phyloP scores from a whole-genome alignment of 768 basidiomycete species.

The Tulasnella sp. region DNA sequence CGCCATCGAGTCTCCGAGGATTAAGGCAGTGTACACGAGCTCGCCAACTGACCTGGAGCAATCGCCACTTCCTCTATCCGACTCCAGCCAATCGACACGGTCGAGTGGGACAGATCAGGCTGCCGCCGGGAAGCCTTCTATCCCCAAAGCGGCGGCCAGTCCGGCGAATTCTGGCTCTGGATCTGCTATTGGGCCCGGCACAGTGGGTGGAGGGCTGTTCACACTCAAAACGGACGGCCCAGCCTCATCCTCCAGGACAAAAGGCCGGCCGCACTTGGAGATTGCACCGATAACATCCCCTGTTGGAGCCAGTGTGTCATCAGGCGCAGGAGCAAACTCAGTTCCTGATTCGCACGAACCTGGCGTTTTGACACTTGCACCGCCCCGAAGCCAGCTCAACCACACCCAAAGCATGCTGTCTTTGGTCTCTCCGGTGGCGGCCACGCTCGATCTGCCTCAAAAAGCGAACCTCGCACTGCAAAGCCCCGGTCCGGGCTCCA shows the following conservation, averaged over 20 bases:
- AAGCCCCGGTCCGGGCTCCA: too few species aligned
- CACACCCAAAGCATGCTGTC: too few species aligned
- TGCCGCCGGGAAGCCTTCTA: not conserved
- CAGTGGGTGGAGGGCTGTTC: not conserved
- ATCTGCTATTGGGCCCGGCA: too few species aligned
- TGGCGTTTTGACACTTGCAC: not conserved
- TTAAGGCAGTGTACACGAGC: constrained; percentile 18
- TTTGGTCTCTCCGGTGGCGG: too few species aligned
- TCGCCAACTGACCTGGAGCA: constrained; percentile 2
- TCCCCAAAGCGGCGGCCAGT: constrained; percentile 20
- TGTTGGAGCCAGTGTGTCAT: too few species aligned
- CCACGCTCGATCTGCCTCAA: too few species aligned
- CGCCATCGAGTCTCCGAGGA: not conserved
- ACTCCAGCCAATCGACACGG: constrained; percentile 43
- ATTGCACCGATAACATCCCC: not conserved
- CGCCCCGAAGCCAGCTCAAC: too few species aligned
- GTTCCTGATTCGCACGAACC: not conserved
- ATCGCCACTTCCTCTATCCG: constrained; percentile 23
- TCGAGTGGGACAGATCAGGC: constrained; percentile 17
- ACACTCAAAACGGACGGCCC: not conserved
- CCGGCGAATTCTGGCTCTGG: not conserved
- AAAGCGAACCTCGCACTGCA: too few species aligned
- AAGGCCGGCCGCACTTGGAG: not conserved
- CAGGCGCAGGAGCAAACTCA: too few species aligned
- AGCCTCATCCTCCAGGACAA: not conserved